A percentile compares a stretch with the other conserved stretches of the same genome.
Evolutionary conservation across 202 grass and related monocot species (phyloP).

Genomic region (Brachypodium distachyon): DNA sequence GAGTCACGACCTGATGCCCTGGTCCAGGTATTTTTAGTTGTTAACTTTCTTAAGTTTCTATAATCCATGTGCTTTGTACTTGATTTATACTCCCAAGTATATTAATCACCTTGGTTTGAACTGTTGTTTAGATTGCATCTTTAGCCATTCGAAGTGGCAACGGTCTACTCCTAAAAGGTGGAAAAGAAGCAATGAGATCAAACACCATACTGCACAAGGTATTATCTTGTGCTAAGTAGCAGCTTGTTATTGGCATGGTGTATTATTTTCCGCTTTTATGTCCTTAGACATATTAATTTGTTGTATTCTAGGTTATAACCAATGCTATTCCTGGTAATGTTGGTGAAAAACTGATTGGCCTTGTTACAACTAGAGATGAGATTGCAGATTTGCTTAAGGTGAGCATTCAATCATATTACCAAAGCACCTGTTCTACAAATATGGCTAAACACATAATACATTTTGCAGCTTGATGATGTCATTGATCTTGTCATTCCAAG

Average conservation of each 20-base stretch:
- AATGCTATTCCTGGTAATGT: constrained; percentile 65
- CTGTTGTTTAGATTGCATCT: constrained; percentile 66
- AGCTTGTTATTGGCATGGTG: not conserved
- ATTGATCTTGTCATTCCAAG: constrained; percentile 99
- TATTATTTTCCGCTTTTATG: not conserved
- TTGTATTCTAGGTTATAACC: constrained; percentile 63
- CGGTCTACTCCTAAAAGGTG: constrained; percentile 94
- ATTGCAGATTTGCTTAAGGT: constrained; percentile 95
- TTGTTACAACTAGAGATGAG: constrained; percentile 91
- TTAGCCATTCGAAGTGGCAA: constrained; percentile 95
- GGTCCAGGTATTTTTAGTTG: constrained; percentile 60
- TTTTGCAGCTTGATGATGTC: constrained; percentile 88
- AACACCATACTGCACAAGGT: constrained; percentile 94
- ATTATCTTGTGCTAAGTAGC: constrained; percentile 13
- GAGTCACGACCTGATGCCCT: constrained; percentile 96
- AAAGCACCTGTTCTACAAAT: not conserved
- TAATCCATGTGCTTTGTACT: not conserved
- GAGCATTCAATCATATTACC: not conserved
- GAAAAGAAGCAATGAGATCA: constrained; percentile 95
- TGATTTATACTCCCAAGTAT: not conserved
- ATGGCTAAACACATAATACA: constrained; percentile 28
- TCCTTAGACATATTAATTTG: not conserved
- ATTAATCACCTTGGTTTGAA: constrained; percentile 2
- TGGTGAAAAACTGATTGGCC: constrained; percentile 81
- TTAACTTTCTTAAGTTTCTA: not conserved